Base-by-base conservation (phyloP, 2,329 filamentous ascomycete genomes). In the Blastomyces silverae region DNA sequence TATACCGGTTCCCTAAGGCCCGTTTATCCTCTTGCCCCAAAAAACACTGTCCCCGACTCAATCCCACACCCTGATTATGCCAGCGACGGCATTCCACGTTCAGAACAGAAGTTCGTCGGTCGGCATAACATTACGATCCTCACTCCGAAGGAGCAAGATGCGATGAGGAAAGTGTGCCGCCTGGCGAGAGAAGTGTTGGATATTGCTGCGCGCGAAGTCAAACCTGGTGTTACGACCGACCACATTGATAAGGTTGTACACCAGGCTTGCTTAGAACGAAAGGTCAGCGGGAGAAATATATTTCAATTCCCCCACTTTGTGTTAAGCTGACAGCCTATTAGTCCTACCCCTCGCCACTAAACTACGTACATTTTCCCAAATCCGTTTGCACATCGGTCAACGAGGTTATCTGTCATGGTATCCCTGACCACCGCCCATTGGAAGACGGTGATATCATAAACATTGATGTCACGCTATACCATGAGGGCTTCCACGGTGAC, bases 381-480 rank as follows among this genome's bases (percentile, higher is more conserved):
- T 99, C 94, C 0, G 90, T 97, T 67, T 99, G 94, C 79, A 97
- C 93, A 2, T 97, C 93, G 2, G 80, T 90, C 61, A 99, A 99
- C 81, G 94, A 99, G 79, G 90, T 96, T 69, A 97, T 99, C 76
- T 99, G 94, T 81, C 94, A 99, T 82, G 94, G 94, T 63, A 99
- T 99, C 68, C 94, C 94, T 20, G 94, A 99, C 73, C 87, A 96
- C 76, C 87, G 94, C 64, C 83, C 89, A 8, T 83, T 99, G 0
- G 79, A 91, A 68, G 93, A 99, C 70, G 94, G 94, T 67, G 94
- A 99, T 73, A 97, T 99, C 69, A 81, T 99, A 73, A 99, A 99
- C 80, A 92, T 99, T 69, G 94, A 99, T 71, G 90, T 99, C 5
- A 92, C 92, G 0, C 81, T 99, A 55, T 99, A 95, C 78, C 92